Conservation (phyloP, 495 filamentous ascomycete genomes). For the Pseudotulostoma volvatum region DNA sequence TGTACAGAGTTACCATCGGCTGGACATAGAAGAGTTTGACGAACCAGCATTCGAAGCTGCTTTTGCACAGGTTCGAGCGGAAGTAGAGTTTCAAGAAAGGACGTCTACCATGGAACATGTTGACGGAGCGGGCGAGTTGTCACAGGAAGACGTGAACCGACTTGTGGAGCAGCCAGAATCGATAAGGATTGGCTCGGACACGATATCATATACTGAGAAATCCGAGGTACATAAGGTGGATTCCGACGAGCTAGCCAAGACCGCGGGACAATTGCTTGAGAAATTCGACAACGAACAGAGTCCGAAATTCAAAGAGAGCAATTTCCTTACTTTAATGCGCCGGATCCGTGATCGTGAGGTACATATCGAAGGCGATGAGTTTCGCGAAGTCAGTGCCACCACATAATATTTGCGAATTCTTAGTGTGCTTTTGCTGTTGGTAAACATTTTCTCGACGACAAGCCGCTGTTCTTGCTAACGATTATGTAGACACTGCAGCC, state of each 20-base stretch:
- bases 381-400: constrained; percentile 39
- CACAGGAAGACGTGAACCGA: constrained; percentile 1
- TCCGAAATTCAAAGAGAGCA: constrained; percentile 61
- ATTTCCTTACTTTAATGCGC: constrained; percentile 64
- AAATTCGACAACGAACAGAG: constrained; percentile 49
- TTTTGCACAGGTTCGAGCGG: constrained; percentile 34
- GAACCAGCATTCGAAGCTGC: constrained; percentile 49
- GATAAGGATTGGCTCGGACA: constrained; percentile 36
- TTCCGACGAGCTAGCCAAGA: constrained; percentile 50
- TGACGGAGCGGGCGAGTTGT: constrained; percentile 3
- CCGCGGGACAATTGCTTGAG: constrained; percentile 56
- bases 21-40: constrained; percentile 28
- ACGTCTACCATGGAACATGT: constrained; percentile 3
- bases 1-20: constrained; percentile 7
- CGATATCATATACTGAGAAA: constrained; percentile 19
- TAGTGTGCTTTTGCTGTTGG: constrained; percentile 21
- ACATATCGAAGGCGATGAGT: constrained; percentile 35
- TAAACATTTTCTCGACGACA: constrained; percentile 20
- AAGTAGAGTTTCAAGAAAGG: constrained; percentile 19
- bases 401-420: constrained; percentile 18
- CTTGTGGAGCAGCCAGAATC: constrained; percentile 10
- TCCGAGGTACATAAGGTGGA: constrained; percentile 20
- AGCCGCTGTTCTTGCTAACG: constrained; percentile 27
- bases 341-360: constrained; percentile 39
- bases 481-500: constrained; percentile 25